Conservation (phyloP, 306 rosid species). For the Pachyrhizus erosus region DNA sequence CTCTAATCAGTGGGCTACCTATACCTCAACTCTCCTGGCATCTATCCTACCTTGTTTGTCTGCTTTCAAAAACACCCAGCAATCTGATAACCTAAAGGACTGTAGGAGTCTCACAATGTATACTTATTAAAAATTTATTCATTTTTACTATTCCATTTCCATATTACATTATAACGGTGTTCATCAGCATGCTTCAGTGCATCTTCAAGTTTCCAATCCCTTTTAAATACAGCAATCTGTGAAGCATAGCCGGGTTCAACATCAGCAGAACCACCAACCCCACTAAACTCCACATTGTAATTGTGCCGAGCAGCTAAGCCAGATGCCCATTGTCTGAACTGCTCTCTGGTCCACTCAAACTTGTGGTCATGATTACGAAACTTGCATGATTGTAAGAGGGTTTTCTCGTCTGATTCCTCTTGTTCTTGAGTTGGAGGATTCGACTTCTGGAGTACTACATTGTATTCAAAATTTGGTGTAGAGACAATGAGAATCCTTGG, state of each 20-base stretch:
- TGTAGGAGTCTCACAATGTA: slow-evolving; percentile 19
- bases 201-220: slow-evolving; percentile 42
- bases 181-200: slow-evolving; percentile 44
- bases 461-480: slow-evolving; percentile 93
- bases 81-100: slow-evolving; percentile 26
- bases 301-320: slow-evolving; percentile 72
- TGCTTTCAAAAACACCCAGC: slow-evolving; percentile 35
- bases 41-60: slow-evolving; percentile 18
- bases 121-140: slow-evolving; percentile 22
- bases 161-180: slow-evolving; percentile 51
- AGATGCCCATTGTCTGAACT: slow-evolving; percentile 83
- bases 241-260: slow-evolving; percentile 96
- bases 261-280: slow-evolving; percentile 88
- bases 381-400: slow-evolving; percentile 63
- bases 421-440: slow-evolving; percentile 61
- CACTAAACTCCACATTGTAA: slow-evolving; percentile 81
- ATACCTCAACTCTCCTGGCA: not conserved
- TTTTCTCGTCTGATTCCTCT: slow-evolving; percentile 75
- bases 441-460: slow-evolving; percentile 79
- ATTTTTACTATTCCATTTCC: slow-evolving; percentile 73
- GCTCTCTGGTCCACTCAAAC: slow-evolving; percentile 96
- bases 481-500: slow-evolving; percentile 92
- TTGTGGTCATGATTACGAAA: slow-evolving; percentile 96
- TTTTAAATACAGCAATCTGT: slow-evolving; percentile 90
- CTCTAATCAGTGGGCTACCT: not conserved